These are phyloP conservation scores for Tetrastigma voinierianum DNA, from an alignment of 164 flowering plant species.

Conservation along the genomic window DNA sequence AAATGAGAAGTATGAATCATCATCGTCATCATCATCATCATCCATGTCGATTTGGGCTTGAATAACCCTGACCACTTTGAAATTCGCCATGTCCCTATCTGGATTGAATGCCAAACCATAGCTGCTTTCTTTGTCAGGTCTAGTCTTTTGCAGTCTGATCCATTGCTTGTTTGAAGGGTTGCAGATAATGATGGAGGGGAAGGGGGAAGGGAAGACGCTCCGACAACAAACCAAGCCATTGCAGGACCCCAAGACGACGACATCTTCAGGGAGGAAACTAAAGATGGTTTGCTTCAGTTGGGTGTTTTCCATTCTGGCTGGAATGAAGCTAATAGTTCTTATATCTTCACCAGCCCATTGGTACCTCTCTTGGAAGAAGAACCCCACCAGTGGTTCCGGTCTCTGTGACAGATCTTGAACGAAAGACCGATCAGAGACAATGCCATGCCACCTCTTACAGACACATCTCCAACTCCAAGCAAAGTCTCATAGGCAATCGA, in stretches of 20 bases:
- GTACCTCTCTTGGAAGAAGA: conserved; percentile 42
- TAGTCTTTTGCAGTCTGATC: conserved; percentile 19
- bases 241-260: conserved; percentile 28
- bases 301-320: conserved; percentile 9
- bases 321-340: conserved; percentile 21
- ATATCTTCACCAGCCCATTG: conserved; percentile 20
- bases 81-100: conserved; percentile 16
- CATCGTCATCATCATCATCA: too few relatives aligned
- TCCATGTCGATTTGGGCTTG: conserved; percentile 13
- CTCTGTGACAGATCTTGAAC: conserved; percentile 20
- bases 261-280: conserved; percentile 39
- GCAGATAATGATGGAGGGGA: conserved; percentile 37
- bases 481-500: conserved; percentile 23
- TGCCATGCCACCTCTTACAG: conserved; percentile 29
- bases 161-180: conserved; percentile 44
- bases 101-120: conserved; percentile 43
- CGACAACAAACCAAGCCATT: conserved; percentile 48
- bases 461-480: conserved; percentile 26
- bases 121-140: conserved; percentile 10
- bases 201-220: conserved; percentile 24
- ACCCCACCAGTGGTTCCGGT: conserved; percentile 28
- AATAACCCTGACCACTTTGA: conserved; percentile 28
- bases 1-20: conserved; percentile 22
- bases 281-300: conserved; percentile 17
- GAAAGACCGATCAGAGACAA: conserved; percentile 31